A percentile compares a stretch with the other conserved stretches of the same genome.
These are phyloP conservation scores for Peronospora destructor DNA, from an alignment of 352 stramenopile genomes.

Conservation along the genomic window DNA sequence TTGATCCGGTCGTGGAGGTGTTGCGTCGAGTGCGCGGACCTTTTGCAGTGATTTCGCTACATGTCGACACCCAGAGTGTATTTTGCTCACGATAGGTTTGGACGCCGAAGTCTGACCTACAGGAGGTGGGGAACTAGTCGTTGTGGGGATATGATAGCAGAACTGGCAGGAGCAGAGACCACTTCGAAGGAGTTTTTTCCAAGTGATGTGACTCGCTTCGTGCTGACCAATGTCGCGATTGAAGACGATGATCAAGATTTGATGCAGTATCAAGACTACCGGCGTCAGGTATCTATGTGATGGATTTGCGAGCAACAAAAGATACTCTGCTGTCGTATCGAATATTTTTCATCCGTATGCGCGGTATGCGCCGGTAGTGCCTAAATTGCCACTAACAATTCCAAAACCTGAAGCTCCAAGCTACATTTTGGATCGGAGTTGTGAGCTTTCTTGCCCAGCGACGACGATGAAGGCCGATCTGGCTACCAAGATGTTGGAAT, in stretches of 20 bases:
- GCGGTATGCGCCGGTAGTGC: conserved; percentile 14
- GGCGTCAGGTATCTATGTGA: conserved; percentile 61
- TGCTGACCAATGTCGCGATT: conserved; percentile 50
- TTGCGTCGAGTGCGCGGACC: conserved; percentile 52
- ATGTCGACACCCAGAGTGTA: conserved; percentile 64
- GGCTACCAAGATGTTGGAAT: conserved; percentile 10
- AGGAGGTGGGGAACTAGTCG: conserved; percentile 20
- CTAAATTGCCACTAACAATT: neutral
- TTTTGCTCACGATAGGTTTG: conserved; percentile 88
- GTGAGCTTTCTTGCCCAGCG: conserved; percentile 17
- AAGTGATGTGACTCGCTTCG: conserved; percentile 26
- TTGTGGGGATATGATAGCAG: conserved; percentile 17
- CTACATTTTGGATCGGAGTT: conserved; percentile 19
- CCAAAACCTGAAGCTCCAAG: neutral
- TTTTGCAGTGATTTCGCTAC: conserved; percentile 83
- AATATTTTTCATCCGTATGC: conserved; percentile 43
- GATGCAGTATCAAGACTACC: conserved; percentile 49
- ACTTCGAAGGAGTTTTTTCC: conserved; percentile 6
- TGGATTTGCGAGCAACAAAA: conserved; percentile 36
- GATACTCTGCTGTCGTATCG: conserved; percentile 2
- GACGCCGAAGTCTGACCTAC: conserved; percentile 85
- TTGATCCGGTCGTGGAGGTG: conserved; percentile 30
- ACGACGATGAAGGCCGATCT: neutral
- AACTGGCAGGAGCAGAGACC: conserved; percentile 13
- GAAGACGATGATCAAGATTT: conserved; percentile 9